Evolutionary conservation across 1,284 basidiomycete genomes (phyloP).

Genomic region (Cutaneotrichosporon sp.): DNA sequence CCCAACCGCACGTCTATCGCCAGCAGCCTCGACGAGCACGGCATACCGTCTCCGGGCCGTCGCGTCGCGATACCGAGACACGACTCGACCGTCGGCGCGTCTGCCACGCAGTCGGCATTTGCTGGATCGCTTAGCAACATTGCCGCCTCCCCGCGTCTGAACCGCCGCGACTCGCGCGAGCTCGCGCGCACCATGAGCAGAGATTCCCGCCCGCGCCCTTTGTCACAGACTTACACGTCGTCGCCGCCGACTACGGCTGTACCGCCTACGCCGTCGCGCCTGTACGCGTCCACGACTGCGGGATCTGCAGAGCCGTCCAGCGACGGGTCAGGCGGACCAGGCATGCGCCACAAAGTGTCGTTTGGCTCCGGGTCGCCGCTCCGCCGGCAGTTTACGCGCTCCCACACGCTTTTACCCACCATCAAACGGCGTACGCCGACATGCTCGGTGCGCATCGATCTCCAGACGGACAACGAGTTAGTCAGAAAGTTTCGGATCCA

Average conservation of each 20-base stretch:
- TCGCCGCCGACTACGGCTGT: not conserved
- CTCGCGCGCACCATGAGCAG: not conserved
- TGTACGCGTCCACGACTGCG: not conserved
- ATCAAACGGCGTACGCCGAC: conserved; percentile 11
- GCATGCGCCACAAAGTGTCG: conserved; percentile 17
- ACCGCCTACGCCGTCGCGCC: not conserved
- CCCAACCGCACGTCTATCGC: conserved; percentile 8
- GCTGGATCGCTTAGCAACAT: not conserved
- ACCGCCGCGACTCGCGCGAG: conserved; percentile 7
- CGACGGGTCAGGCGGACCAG: not conserved
- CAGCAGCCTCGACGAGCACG: conserved; percentile 17
- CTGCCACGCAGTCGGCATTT: not conserved
- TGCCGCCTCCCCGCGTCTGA: not conserved
- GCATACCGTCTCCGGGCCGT: not conserved
- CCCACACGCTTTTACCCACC: not conserved
- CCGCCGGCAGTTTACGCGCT: conserved; percentile 11
- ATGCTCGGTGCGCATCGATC: conserved; percentile 26
- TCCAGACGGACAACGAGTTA: conserved; percentile 27
- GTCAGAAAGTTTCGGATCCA: too few relatives aligned
- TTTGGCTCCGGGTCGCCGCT: conserved; percentile 30
- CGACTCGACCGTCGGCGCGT: not conserved
- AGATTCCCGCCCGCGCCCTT: conserved; percentile 1
- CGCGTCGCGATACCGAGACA: conserved; percentile 6
- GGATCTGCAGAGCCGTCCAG: not conserved
- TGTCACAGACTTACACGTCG: not conserved